Conservation (phyloP, 768 basidiomycete species). For the Calocybe indica region DNA sequence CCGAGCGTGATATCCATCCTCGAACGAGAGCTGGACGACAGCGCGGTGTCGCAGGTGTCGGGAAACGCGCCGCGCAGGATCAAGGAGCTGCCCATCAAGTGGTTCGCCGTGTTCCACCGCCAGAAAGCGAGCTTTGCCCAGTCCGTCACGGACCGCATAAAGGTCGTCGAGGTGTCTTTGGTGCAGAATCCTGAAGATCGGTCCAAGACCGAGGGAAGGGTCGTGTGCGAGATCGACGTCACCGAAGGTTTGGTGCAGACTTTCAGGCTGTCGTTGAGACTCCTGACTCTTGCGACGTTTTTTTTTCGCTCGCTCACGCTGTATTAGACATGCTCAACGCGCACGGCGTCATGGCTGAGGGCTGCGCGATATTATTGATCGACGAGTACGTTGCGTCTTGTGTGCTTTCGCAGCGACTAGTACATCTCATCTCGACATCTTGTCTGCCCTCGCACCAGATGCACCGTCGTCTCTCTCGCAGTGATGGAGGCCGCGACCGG, state of each 20-base stretch:
- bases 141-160: conserved; percentile 19
- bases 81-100: conserved; percentile 32
- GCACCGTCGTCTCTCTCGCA: conserved; percentile 32
- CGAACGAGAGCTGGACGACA: conserved; percentile 14
- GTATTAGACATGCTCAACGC: conserved; percentile 38
- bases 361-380: conserved; percentile 36
- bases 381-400: conserved; percentile 34
- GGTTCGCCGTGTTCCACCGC: conserved; percentile 26
- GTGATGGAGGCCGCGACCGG: conserved; percentile 27
- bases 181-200: conserved; percentile 28
- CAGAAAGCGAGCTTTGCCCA: conserved; percentile 24
- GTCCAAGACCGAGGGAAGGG: conserved; percentile 25
- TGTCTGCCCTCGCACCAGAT: conserved; percentile 20
- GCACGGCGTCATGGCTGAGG: conserved; percentile 31
- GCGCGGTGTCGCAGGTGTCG: conserved; percentile 17
- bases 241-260: conserved; percentile 30
- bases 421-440: not conserved
- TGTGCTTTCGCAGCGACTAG: not conserved
- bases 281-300: not conserved
- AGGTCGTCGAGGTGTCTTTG: conserved; percentile 35
- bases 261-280: not conserved
- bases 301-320: not conserved
- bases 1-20: conserved; percentile 7
- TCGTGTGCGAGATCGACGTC: conserved; percentile 37
- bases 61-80: conserved; percentile 30